Evolutionary conservation across 192 early-diverging fungal species (phyloP), one percentile per base, ranked within the genome.

Genomic region (Glomus cerebriforme): DNA sequence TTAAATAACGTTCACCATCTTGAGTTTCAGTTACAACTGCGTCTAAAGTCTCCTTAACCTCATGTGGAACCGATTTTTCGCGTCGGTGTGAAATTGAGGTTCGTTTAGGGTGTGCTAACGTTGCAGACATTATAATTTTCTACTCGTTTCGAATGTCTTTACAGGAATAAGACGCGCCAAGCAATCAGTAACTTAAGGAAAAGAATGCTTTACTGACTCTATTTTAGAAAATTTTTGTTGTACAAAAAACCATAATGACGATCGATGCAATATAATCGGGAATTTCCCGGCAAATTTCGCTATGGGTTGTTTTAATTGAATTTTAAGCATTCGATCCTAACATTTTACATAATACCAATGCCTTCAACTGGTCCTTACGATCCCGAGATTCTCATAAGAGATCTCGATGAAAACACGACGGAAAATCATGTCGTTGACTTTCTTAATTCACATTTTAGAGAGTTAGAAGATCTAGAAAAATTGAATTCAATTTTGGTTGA

Each of bases 1-100:
- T 96, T 69, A 99, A 83, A 34, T 90, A 87, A 62, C 89, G 86
- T n/a, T 83, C 60, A 32, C 95, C 96, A 17, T 93, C 89, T 12
- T 86, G 88, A 73, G 87, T 88, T 75, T 96, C 94, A 47, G 81
- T 85, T 4, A 93, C 83, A 39, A 88, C 86, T 19, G 97, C 96
- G n/a, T 73, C 54, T 73, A 73, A 59, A 32, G 49, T 73, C 34
- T 73, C 72, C 19, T 73, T 73, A 59, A 73, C 49, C 17, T 68
- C 66, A 37, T 68, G 66, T 31, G 45, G 49, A 31, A 59, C 47
- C 12, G 72, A 73, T 24, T 47, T 15, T 34, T 73, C 72, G 49
- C 72, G 72, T 73, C 39, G 35, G 43, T 70, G 68, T 22, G 32
- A 34, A 29, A 67, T 67, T 37, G 49, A 54, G 17, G 49, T 54